Percentiles rank a stretch among this genome's conserved stretches.
Conservation (phyloP, 148 eudicot genomes). For the Mesembryanthemum crystallinum region DNA sequence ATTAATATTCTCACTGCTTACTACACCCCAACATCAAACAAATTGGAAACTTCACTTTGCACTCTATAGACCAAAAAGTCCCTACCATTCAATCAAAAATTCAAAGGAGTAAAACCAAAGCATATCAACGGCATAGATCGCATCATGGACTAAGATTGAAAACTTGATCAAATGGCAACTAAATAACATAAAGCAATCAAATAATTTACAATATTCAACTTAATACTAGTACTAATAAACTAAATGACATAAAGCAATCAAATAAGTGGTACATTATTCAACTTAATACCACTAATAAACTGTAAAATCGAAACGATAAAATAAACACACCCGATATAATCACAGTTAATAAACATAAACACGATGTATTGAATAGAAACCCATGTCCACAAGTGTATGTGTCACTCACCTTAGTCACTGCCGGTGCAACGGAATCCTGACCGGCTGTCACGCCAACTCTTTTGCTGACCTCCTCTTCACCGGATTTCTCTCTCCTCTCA, state of each 20-base stretch:
- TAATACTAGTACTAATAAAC: too few species aligned
- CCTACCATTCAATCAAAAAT: neutral
- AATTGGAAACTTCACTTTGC: conserved; percentile 15
- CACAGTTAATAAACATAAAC: too few species aligned
- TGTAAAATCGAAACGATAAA: too few species aligned
- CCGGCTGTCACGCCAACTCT: conserved; percentile 31
- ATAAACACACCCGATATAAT: too few species aligned
- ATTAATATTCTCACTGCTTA: conserved; percentile 24
- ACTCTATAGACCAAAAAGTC: conserved; percentile 2
- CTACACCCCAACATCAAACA: neutral
- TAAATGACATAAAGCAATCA: neutral
- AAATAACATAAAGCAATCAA: neutral
- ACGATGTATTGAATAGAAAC: too few species aligned
- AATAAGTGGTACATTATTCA: too few species aligned
- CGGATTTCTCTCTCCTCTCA: conserved; percentile 20
- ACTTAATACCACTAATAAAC: too few species aligned
- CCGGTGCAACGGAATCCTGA: conserved; percentile 31
- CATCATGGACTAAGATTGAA: conserved; percentile 22
- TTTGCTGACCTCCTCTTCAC: conserved; percentile 20
- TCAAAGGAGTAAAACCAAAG: conserved; percentile 6
- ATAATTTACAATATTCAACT: neutral
- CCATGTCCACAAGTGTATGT: too few species aligned
- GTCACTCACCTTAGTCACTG: conserved; percentile 40
- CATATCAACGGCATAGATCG: conserved; percentile 28
- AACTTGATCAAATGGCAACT: conserved; percentile 16